phyloP scores from a whole-genome alignment of 495 filamentous ascomycete genomes.

The Durotheca rogersii region DNA sequence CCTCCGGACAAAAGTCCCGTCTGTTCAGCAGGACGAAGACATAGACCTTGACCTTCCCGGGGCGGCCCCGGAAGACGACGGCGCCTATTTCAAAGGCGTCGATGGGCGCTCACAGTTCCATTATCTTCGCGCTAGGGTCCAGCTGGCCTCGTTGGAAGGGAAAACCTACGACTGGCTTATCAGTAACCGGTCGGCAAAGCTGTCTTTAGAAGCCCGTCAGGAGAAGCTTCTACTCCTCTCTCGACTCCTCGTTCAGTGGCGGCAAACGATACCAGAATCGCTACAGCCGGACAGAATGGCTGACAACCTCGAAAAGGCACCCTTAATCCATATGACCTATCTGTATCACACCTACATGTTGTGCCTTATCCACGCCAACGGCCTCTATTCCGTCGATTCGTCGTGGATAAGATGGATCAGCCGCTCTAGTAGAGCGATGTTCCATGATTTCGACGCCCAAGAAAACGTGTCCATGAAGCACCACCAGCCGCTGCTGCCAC shows the following conservation, averaged over 20 bases:
- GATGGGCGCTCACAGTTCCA: slow-evolving; percentile 31
- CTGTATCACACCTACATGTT: slow-evolving; percentile 32
- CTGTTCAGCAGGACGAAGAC: slow-evolving; percentile 33
- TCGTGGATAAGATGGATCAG: slow-evolving; percentile 29
- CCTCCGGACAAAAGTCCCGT: slow-evolving; percentile 30
- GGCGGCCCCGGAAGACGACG: slow-evolving; percentile 14
- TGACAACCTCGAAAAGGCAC: slow-evolving; percentile 16
- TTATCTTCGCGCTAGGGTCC: slow-evolving; percentile 29
- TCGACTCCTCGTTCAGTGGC: slow-evolving; percentile 29
- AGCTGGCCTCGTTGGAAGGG: slow-evolving; percentile 35
- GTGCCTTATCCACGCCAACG: slow-evolving; percentile 29
- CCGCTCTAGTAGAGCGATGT: slow-evolving; percentile 2
- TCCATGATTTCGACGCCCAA: slow-evolving; percentile 12
- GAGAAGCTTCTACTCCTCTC: slow-evolving; percentile 21
- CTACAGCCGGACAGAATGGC: slow-evolving; percentile 25
- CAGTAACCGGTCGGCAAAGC: slow-evolving; percentile 32
- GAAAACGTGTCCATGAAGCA: slow-evolving; percentile 12
- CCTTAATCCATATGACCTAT: slow-evolving; percentile 27
- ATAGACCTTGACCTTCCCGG: slow-evolving; percentile 34
- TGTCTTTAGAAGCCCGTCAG: slow-evolving; percentile 20
- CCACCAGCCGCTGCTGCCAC: slow-evolving; percentile 21
- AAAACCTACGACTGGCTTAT: slow-evolving; percentile 33
- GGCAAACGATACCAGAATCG: slow-evolving; percentile 26
- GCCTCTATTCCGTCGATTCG: slow-evolving; percentile 30
- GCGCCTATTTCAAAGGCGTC: slow-evolving; percentile 24